Base-by-base conservation (phyloP, 2,329 filamentous ascomycete genomes). In the Fusarium acutatum region DNA sequence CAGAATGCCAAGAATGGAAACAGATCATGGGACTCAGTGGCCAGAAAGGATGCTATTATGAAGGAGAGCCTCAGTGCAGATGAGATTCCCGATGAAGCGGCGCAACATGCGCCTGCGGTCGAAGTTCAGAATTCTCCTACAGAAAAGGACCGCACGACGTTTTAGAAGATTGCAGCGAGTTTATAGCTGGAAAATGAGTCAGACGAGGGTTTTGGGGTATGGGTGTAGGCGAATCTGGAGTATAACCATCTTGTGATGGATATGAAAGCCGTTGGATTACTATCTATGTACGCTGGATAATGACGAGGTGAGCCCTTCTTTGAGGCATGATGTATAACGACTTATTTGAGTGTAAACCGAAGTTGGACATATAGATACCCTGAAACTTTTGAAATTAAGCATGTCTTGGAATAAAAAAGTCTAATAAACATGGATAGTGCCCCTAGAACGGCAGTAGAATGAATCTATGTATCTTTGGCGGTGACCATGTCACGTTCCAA, bases 31-130 rank as follows among this genome's bases (percentile, higher is more conserved):
- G 73, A 80, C 3, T 83, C 88, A 7, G 87, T 89, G 6, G 78
- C 74, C 35, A 81, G 83, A 34, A 89, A 88, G 79, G 83, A 89
- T 60, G 79, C 79, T 8, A 85, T 88, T 44, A 86, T 89, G 81
- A 83, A 81, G 60, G 77, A 78, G 52, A 74, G 72, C 50, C 66
- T 73, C 13, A 50, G 64, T 3, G 61, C 58, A 1, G 74, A 73
- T 9, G 69, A 75, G 34, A 59, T 63, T 9, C 56, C 67, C n/a
- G 79, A 81, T 35, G 71, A 65, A 34, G 79, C 79, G 5, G 77
- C 79, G 24, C 79, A 81, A 57, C 79, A 78, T 60, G 79, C 79
- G 13, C 79, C 79, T 9, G 78, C 74, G 13, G 75, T 70, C 4
- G 79, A 80, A 64, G 71, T 80, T 26, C 76, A 75, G 50, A 54